Evolutionary conservation across 805 yeast genomes (phyloP), one percentile per base, ranked within the genome.

Genomic region (Zygoascus bituminiphila): DNA sequence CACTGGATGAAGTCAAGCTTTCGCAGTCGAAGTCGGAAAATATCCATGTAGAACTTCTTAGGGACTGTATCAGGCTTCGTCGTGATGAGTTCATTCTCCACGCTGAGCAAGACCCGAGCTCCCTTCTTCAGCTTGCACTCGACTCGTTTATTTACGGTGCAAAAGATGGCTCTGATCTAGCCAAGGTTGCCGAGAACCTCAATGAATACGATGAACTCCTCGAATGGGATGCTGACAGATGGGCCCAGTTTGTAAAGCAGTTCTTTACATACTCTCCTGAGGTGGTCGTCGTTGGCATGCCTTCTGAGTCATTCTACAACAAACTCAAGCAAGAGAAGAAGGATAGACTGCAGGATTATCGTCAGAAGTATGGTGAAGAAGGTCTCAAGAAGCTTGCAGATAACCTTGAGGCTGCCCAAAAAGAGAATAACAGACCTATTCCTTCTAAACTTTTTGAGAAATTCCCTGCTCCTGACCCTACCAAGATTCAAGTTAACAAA

Each of bases 101-200:
- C 5, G 61, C 62, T 23, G 74, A 66, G 63, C 79, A 76, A 51
- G 75, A 78, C 20, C 74, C 89, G 2, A 76, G 76, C 22, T 68
- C 72, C 4, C 22, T 44, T 9, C 75, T 88, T 0, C 77, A 76
- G 40, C 71, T 81, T 51, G 88, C 88, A 6, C 83, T 88, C 45
- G 73, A 73, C 35, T 95, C 87, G 57, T 91, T 88, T 63, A 60
- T 88, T 8, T 93, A 91, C 60, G 95, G 96, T 44, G 70, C 78
- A 42, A 57, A 63, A 1, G 79, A 78, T 49, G 85, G 85, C 1
- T 63, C 75, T 5, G 79, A 80, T 47, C 68, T 91, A 50, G 64
- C 68, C 2, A 62, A 64, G n/a, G 77, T 83, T 73, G 54, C 78
- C 21, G 73, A 76, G 51, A 72, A 75, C 45, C 65, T 86, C 45